Conservation (phyloP, 169 alveolate species). For the Prorocentrum cordatum region DNA sequence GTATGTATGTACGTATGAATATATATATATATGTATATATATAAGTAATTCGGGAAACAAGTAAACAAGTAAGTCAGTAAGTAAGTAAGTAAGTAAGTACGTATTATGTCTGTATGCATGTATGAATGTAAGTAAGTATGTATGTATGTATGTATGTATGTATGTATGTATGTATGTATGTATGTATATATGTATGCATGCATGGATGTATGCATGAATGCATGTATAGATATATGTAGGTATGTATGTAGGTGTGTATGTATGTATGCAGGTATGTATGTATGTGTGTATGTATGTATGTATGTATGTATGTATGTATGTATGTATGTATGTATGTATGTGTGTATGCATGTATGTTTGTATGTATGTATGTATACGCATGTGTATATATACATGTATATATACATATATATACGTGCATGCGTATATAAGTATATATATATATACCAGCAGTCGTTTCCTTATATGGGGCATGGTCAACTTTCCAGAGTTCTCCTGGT, state of each 20-base stretch:
- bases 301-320: not conserved
- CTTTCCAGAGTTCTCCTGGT: too few species aligned
- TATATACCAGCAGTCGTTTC: too few species aligned
- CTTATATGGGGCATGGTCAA: too few species aligned
- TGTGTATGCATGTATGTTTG: not conserved
- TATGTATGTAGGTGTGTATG: not conserved
- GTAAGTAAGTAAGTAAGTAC: not conserved
- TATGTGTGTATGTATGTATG: not conserved
- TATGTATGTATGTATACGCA: not conserved
- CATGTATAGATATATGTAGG: not conserved
- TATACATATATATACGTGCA: too few species aligned
- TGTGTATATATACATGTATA: not conserved
- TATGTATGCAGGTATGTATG: not conserved
- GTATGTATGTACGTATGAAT: not conserved
- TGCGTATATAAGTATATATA: too few species aligned
- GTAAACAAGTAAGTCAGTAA: not conserved
- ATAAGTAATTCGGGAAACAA: not conserved
- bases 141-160: not conserved
- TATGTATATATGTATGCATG: not conserved
- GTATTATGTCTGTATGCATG: not conserved
- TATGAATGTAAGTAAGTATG: not conserved
- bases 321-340: not conserved
- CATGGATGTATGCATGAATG: not conserved
- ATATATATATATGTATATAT: not conserved
- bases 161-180: not conserved